Conservation (phyloP, 768 basidiomycete genomes). For the Lepiota subincarnata region DNA sequence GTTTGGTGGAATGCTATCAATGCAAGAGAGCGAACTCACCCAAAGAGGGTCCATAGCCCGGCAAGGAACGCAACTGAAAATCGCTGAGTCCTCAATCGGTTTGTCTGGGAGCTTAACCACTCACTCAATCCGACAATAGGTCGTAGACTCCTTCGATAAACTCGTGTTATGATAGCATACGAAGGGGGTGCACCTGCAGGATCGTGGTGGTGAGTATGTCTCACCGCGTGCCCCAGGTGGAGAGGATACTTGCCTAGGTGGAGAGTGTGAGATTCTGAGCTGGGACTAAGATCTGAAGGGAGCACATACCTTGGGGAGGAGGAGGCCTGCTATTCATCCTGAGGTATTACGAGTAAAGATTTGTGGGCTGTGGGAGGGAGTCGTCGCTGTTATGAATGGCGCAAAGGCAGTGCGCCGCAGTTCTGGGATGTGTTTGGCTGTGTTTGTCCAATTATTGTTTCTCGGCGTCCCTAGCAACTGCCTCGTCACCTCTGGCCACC, state of each 20-base stretch:
- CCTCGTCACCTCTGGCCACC: neutral
- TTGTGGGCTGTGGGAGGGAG: neutral
- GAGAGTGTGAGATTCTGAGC: neutral
- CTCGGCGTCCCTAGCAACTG: neutral
- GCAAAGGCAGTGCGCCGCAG: constrained; percentile 8
- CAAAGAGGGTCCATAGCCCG: constrained; percentile 57
- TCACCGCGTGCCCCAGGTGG: neutral
- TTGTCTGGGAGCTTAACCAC: constrained; percentile 8
- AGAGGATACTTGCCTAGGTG: neutral
- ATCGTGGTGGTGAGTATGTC: neutral
- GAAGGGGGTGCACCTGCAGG: constrained; percentile 45
- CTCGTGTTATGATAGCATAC: constrained; percentile 54
- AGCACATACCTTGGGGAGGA: constrained; percentile 35
- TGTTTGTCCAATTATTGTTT: constrained; percentile 3
- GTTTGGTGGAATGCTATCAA: neutral
- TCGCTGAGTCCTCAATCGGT: neutral
- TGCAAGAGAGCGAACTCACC: constrained; percentile 42
- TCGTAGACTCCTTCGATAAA: constrained; percentile 55
- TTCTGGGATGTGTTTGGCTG: neutral
- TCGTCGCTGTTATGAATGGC: constrained; percentile 1
- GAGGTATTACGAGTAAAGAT: neutral
- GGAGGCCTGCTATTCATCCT: constrained; percentile 35
- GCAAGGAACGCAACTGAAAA: constrained; percentile 38
- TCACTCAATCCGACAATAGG: constrained; percentile 52
- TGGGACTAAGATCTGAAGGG: neutral